A percentile compares a stretch with the other conserved stretches of the same genome.
Evolutionary conservation across 2,329 filamentous ascomycete genomes (phyloP).

Genomic region (Venturia carpophila): DNA sequence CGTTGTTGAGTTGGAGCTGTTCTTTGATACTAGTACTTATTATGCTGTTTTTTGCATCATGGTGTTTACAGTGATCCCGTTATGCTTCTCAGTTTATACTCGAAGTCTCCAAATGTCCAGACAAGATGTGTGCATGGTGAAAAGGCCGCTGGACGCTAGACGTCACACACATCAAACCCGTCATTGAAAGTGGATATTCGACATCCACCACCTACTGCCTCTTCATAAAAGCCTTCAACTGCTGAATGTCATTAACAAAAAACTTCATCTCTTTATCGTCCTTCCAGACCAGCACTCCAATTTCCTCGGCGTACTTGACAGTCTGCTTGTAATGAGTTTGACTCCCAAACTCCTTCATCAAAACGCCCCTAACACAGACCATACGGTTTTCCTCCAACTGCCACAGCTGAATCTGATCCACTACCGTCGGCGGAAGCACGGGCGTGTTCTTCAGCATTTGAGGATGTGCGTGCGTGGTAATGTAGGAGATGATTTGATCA

Average conservation of each 20-base stretch:
- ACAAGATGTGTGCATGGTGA: too few species aligned
- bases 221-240: constrained; percentile 73
- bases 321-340: constrained; percentile 62
- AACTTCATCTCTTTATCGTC: constrained; percentile 74
- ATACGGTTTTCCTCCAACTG: constrained; percentile 95
- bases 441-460: constrained; percentile 75
- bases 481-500: constrained; percentile 90
- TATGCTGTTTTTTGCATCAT: too few species aligned
- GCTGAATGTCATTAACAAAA: constrained; percentile 86
- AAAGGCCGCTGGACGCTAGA: too few species aligned
- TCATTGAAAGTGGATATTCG: background rate
- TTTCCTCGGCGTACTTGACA: constrained; percentile 71
- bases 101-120: too few species aligned
- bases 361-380: constrained; percentile 70
- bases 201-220: constrained; percentile 35
- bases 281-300: constrained; percentile 84
- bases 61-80: too few species aligned
- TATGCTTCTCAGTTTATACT: too few species aligned
- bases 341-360: constrained; percentile 81
- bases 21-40: too few species aligned
- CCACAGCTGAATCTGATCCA: constrained; percentile 96
- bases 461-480: constrained; percentile 86
- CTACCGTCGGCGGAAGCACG: constrained; percentile 85
- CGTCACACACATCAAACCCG: background rate
- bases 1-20: too few species aligned